Evolutionary conservation across 257 asterid genomes (phyloP).

Genomic region (Nemophila menziesii): DNA sequence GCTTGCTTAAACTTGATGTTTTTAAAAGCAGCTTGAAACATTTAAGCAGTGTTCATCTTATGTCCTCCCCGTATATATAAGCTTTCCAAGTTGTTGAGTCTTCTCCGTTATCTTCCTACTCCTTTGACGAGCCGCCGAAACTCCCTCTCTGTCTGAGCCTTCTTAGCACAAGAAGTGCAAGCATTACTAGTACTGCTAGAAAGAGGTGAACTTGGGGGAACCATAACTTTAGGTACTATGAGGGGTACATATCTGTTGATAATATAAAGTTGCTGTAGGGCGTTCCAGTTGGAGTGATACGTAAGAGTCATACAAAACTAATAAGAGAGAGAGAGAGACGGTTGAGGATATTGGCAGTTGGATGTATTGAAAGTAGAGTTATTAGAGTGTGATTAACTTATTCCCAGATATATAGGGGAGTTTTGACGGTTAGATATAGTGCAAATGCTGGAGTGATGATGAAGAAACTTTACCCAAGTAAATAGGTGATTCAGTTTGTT

Average conservation of each 20-base stretch:
- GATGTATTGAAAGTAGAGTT: too few species aligned
- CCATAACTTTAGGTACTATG: conserved; percentile 5
- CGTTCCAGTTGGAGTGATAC: conserved; percentile 11
- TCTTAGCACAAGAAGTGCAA: conserved; percentile 11
- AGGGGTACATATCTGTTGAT: not conserved
- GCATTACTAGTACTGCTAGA: conserved; percentile 15
- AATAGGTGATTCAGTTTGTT: too few species aligned
- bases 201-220: conserved; percentile 11
- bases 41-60: conserved; percentile 87
- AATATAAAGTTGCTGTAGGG: conserved; percentile 6
- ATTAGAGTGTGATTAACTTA: too few species aligned
- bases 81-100: conserved; percentile 80
- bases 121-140: conserved; percentile 70
- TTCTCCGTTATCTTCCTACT: conserved; percentile 72
- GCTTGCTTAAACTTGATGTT: conserved; percentile 70
- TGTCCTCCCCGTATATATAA: conserved; percentile 75
- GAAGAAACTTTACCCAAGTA: too few species aligned
- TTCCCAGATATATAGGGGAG: too few species aligned
- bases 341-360: not conserved
- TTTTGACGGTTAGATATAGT: too few species aligned
- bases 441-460: too few species aligned
- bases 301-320: conserved; percentile 10
- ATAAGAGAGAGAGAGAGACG: not conserved
- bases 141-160: conserved; percentile 29
- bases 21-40: conserved; percentile 68